Evolutionary conservation across 768 basidiomycete genomes (phyloP), one percentile per base, ranked within the genome.

Genomic region (Grammothele lineata): DNA sequence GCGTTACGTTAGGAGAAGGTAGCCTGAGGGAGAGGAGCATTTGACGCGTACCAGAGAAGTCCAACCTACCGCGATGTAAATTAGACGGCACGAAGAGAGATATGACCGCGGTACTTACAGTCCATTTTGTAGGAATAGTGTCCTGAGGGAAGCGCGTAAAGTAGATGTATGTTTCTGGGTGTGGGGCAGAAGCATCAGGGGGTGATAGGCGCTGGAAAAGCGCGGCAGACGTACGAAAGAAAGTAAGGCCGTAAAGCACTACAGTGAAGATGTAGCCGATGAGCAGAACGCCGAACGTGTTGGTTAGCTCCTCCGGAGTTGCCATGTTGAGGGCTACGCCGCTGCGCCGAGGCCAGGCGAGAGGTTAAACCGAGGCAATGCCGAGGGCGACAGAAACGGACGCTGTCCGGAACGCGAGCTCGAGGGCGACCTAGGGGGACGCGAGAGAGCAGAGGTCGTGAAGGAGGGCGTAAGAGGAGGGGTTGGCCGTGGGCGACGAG

Each of bases 221-320:
- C 2, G 24, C 19, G 9, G n/a, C 30, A 11, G 17, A 56, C 60
- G 9, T 37, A 61, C 60, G 60, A 48, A 61, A 61, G 51, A 58
- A 58, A 15, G 57, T 58, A 21, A 58, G 45, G 3, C 60, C 60
- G 47, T 61, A 61, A 23, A 61, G 50, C 1, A 52, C 55, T 17
- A 53, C 55, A 12, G 55, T 42, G 35, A 63, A 57, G 21, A 63
- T 54, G 45, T 61, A 63, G n/a, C 58, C 62, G 11, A 62, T 46
- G 36, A 60, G 50, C 17, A 58, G 52, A 1, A 61, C 60, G 27
- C 60, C 60, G 22, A 58, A 57, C 1, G 60, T 61, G 30, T 26
- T 22, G 30, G 51, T 51, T 27, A 57, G 57, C 40, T 57, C 54
- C 3, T 40, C 14, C 1, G 42, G 17, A 14, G 52, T 8, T 1